Conservation (phyloP, 208 protist species). For the Acanthamoeba triangularis region DNA sequence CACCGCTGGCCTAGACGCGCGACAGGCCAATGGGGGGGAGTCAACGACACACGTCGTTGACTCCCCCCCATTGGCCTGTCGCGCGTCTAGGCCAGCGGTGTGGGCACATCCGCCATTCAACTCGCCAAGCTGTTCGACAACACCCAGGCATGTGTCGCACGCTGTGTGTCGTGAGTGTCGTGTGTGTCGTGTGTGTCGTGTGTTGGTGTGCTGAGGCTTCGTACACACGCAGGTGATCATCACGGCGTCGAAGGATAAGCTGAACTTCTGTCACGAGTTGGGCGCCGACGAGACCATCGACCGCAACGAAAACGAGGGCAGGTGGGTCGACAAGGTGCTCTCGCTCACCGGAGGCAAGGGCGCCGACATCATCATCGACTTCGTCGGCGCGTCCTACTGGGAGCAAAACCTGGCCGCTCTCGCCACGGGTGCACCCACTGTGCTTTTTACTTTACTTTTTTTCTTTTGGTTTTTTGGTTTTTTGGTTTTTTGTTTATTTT, state of each 20-base stretch:
- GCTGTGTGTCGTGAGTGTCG: no score
- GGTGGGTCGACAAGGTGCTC: slow-evolving; percentile 46
- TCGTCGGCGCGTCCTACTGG: slow-evolving; percentile 82
- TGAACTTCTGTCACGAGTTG: slow-evolving; percentile 68
- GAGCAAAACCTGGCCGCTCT: slow-evolving; percentile 68
- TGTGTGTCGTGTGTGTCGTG: no score
- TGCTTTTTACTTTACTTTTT: not conserved
- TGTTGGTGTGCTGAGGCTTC: not conserved
- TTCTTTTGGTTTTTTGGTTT: not conserved
- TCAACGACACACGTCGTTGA: no score
- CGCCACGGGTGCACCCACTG: not conserved
- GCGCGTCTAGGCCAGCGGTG: slow-evolving; percentile 90
- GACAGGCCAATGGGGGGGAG: no score
- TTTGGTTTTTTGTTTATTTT: not conserved
- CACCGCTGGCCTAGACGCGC: slow-evolving; percentile 90
- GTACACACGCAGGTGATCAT: slow-evolving; percentile 1
- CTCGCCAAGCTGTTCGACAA: slow-evolving; percentile 90
- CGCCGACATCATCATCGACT: slow-evolving; percentile 85
- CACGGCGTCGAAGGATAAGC: slow-evolving; percentile 79
- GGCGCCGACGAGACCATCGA: slow-evolving; percentile 81
- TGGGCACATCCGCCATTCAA: slow-evolving; percentile 93
- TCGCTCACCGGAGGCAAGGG: slow-evolving; percentile 73
- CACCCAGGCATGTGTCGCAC: not conserved
- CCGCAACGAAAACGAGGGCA: slow-evolving; percentile 75
- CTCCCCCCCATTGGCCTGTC: no score